Evolutionary conservation across 1,139 yeast species (phyloP).

Genomic region (Geotrichum phurueaensis): DNA sequence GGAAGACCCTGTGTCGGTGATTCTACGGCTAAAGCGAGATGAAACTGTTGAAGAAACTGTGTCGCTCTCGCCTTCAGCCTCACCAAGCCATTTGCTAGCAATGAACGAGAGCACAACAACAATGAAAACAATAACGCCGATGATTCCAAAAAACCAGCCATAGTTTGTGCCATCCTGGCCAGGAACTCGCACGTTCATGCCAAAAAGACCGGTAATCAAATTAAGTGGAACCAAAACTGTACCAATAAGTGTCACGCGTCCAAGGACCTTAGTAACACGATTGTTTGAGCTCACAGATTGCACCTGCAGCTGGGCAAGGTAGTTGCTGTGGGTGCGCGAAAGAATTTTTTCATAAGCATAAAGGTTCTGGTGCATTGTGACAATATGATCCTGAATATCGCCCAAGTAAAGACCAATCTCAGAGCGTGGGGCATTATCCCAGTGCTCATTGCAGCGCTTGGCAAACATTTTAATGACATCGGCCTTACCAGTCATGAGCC

Average conservation of each 20-base stretch:
- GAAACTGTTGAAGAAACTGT: not conserved
- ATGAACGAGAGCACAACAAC: slow-evolving; percentile 22
- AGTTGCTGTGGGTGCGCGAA: slow-evolving; percentile 85
- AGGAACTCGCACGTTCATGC: slow-evolving; percentile 92
- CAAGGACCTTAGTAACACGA: slow-evolving; percentile 76
- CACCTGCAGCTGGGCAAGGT: slow-evolving; percentile 88
- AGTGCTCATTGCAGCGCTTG: slow-evolving; percentile 80
- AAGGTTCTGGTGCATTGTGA: slow-evolving; percentile 90
- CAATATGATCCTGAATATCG: slow-evolving; percentile 95
- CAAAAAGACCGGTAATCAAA: slow-evolving; percentile 84
- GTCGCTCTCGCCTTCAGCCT: slow-evolving; percentile 9
- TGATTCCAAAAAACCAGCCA: slow-evolving; percentile 64
- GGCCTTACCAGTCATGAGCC: slow-evolving; percentile 88
- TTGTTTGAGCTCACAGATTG: slow-evolving; percentile 83
- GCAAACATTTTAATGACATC: slow-evolving; percentile 98
- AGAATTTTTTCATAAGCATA: slow-evolving; percentile 88
- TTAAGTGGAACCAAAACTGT: slow-evolving; percentile 87
- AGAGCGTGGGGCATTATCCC: slow-evolving; percentile 39
- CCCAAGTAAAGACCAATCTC: slow-evolving; percentile 68
- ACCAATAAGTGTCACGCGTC: slow-evolving; percentile 86
- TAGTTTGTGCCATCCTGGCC: slow-evolving; percentile 47
- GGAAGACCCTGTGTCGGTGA: not conserved
- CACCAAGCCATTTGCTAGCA: slow-evolving; percentile 25
- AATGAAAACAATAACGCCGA: slow-evolving; percentile 38
- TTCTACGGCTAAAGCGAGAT: not conserved